phyloP scores from a whole-genome alignment of 2,329 filamentous ascomycete species.

The Davidsoniella eucalypti region DNA sequence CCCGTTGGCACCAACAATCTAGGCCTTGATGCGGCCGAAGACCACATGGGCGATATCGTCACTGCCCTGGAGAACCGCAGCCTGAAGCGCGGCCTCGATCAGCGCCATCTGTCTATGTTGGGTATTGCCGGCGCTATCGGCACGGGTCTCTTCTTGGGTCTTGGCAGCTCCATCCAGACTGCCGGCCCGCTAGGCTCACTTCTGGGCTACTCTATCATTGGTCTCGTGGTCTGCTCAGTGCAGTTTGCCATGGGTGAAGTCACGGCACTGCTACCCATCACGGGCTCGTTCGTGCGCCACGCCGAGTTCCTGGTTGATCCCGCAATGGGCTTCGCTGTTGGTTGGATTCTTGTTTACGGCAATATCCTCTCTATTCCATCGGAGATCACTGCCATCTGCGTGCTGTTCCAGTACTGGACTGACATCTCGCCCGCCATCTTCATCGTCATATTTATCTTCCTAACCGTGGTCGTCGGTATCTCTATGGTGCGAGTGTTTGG shows the following conservation, averaged over 20 bases:
- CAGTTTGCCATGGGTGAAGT: slow-evolving; percentile 44
- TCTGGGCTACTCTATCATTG: slow-evolving; percentile 38
- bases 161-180: slow-evolving; percentile 34
- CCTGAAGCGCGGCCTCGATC: slow-evolving; percentile 29
- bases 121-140: slow-evolving; percentile 45
- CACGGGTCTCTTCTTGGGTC: slow-evolving; percentile 43
- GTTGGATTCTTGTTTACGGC: slow-evolving; percentile 39
- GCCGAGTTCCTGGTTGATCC: slow-evolving; percentile 44
- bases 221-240: slow-evolving; percentile 38
- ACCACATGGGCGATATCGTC: slow-evolving; percentile 27
- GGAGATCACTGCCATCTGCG: slow-evolving; percentile 46
- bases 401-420: slow-evolving; percentile 48
- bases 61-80: slow-evolving; percentile 32
- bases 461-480: slow-evolving; percentile 30
- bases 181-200: slow-evolving; percentile 33
- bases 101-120: slow-evolving; percentile 43
- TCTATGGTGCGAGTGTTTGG: slow-evolving; percentile 33
- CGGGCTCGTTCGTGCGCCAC: slow-evolving; percentile 45
- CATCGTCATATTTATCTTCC: slow-evolving; percentile 27
- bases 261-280: slow-evolving; percentile 43
- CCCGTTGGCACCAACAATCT: slow-evolving; percentile 1
- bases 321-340: slow-evolving; percentile 38
- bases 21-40: slow-evolving; percentile 5
- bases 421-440: slow-evolving; percentile 36
- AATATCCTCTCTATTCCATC: slow-evolving; percentile 37